Evolutionary conservation across 164 flowering plant species (phyloP).

Genomic region (Magnolia officinalis): DNA sequence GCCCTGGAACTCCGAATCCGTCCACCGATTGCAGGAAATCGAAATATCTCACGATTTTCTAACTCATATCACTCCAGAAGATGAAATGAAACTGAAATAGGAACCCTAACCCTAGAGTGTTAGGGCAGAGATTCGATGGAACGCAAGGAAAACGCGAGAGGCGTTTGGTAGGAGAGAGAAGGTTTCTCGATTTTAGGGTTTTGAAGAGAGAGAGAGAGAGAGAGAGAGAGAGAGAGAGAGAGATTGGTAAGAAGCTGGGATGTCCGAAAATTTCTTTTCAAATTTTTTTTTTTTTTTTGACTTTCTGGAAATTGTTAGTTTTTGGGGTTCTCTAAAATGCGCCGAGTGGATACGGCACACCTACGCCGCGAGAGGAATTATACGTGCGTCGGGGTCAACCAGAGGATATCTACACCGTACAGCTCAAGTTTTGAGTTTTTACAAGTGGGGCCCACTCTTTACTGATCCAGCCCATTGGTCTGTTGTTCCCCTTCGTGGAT

Average conservation of each 20-base stretch:
- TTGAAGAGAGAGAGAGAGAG: neutral
- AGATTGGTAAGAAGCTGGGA: neutral
- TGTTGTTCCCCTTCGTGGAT: no score
- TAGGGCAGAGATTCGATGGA: neutral
- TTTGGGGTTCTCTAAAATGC: neutral
- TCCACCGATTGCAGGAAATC: neutral
- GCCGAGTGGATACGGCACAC: neutral
- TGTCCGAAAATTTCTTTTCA: neutral
- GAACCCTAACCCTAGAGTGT: slow-evolving; percentile 1
- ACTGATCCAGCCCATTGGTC: no score
- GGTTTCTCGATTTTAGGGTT: neutral
- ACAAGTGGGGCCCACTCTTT: no score
- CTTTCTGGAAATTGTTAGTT: no score
- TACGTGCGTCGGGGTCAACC: neutral
- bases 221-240: neutral
- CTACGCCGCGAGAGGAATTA: neutral
- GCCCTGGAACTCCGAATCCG: slow-evolving; percentile 5
- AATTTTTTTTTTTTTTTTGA: no score
- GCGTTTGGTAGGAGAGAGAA: neutral
- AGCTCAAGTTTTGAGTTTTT: no score
- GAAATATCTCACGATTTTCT: neutral
- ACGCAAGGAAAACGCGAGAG: neutral
- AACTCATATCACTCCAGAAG: neutral
- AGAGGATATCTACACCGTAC: neutral
- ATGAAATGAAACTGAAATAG: neutral